Evolutionary conservation across 331 rosid species (phyloP).

Genomic region (Malus hybrid): DNA sequence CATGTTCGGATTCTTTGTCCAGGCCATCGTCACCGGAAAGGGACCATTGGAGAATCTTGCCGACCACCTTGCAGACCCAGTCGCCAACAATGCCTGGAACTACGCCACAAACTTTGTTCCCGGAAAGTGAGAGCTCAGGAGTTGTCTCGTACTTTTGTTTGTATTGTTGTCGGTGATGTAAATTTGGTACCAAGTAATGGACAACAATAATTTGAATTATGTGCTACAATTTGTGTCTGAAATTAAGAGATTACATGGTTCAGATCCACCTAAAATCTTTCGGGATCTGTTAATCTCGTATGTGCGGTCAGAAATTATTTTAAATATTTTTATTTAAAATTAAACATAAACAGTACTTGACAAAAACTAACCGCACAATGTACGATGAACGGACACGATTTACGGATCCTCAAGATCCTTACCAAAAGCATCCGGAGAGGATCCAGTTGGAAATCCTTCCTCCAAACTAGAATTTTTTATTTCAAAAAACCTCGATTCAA

Average conservation of each 20-base stretch:
- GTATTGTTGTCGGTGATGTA: conserved; percentile 6
- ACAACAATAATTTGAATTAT: conserved; percentile 1
- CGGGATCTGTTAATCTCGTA: too few species aligned
- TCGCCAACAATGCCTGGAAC: conserved; percentile 85
- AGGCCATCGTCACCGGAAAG: conserved; percentile 77
- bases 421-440: too few species aligned
- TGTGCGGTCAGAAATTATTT: too few species aligned
- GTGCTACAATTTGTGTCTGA: background rate
- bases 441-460: background rate
- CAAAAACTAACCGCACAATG: too few species aligned
- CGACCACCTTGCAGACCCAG: conserved; percentile 75
- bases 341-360: too few species aligned
- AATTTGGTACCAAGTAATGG: conserved; percentile 15
- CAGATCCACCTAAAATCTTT: background rate
- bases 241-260: too few species aligned
- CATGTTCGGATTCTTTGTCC: conserved; percentile 79
- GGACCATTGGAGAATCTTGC: conserved; percentile 82
- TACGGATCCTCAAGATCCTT: too few species aligned
- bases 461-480: too few species aligned
- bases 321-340: too few species aligned
- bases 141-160: background rate
- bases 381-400: too few species aligned
- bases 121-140: conserved; percentile 60
- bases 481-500: too few species aligned
- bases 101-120: conserved; percentile 84